Evolutionary conservation across 345 rosid species (phyloP).

Genomic region (Garcia nutans): DNA sequence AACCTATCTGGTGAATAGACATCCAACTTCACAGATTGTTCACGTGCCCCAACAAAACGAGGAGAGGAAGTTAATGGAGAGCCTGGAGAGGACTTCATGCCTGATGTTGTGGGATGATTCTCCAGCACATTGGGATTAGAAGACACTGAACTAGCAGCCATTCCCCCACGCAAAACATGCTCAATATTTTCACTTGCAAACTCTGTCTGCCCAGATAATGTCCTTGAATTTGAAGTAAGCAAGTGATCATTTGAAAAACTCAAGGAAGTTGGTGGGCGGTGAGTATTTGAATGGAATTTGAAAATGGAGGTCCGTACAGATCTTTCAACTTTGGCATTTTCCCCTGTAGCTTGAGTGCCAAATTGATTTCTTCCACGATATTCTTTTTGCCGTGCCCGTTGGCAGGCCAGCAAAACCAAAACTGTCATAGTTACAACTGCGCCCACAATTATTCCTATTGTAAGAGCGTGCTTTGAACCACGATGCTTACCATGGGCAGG

Average conservation of each 20-base stretch:
- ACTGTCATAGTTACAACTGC: constrained; percentile 70
- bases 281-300: constrained; percentile 60
- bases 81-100: constrained; percentile 70
- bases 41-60: constrained; percentile 50
- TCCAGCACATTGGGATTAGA: constrained; percentile 58
- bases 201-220: constrained; percentile 66
- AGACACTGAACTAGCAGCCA: constrained; percentile 33
- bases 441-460: constrained; percentile 69
- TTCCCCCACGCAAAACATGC: constrained; percentile 40
- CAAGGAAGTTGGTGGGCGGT: constrained; percentile 54
- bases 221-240: constrained; percentile 78
- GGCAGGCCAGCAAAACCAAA: constrained; percentile 69
- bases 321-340: constrained; percentile 58
- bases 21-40: constrained; percentile 71
- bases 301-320: constrained; percentile 61
- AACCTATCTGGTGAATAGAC: constrained; percentile 92
- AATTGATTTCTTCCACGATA: constrained; percentile 60
- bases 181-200: constrained; percentile 55
- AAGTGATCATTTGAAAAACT: constrained; percentile 91
- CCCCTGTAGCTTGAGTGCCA: constrained; percentile 39
- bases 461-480: constrained; percentile 44
- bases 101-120: constrained; percentile 54
- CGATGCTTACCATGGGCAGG: constrained; percentile 24
- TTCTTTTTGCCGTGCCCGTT: constrained; percentile 54
- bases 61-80: constrained; percentile 83